Evolutionary conservation across 495 filamentous ascomycete genomes (phyloP).

Genomic region (Terfezia claveryi): DNA sequence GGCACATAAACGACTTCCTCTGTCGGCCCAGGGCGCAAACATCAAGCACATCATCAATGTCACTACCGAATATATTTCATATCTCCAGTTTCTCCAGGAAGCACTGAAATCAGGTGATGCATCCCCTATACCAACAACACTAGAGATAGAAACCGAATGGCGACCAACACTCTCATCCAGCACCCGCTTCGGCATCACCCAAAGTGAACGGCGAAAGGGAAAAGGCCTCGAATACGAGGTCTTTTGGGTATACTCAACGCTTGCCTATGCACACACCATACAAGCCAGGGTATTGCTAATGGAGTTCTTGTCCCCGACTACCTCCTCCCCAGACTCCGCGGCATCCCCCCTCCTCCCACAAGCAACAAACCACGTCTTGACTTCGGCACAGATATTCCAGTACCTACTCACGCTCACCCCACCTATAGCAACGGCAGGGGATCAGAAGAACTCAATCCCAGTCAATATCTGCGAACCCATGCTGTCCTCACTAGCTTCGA

Average conservation of each 20-base stretch:
- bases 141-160: slow-evolving; percentile 37
- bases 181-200: slow-evolving; percentile 1
- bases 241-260: slow-evolving; percentile 49
- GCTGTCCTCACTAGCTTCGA: slow-evolving; percentile 45
- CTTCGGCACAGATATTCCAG: slow-evolving; percentile 54
- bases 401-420: slow-evolving; percentile 31
- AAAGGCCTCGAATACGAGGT: slow-evolving; percentile 64
- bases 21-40: slow-evolving; percentile 39
- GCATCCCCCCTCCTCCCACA: slow-evolving; percentile 46
- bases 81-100: slow-evolving; percentile 30
- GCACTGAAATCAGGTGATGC: slow-evolving; percentile 34
- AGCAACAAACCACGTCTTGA: slow-evolving; percentile 56
- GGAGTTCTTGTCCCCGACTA: slow-evolving; percentile 3
- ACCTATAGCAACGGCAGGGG: neutral
- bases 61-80: slow-evolving; percentile 42
- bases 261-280: slow-evolving; percentile 49
- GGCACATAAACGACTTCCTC: slow-evolving; percentile 54
- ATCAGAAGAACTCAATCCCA: too few species aligned
- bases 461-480: slow-evolving; percentile 41
- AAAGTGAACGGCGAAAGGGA: slow-evolving; percentile 34
- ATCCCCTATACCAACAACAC: slow-evolving; percentile 29
- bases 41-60: slow-evolving; percentile 36
- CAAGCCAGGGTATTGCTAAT: slow-evolving; percentile 41
- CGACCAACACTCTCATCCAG: slow-evolving; percentile 42
- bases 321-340: slow-evolving; percentile 24